Conservation (phyloP, 352 stramenopile genomes). For the Peronospora destructor region DNA sequence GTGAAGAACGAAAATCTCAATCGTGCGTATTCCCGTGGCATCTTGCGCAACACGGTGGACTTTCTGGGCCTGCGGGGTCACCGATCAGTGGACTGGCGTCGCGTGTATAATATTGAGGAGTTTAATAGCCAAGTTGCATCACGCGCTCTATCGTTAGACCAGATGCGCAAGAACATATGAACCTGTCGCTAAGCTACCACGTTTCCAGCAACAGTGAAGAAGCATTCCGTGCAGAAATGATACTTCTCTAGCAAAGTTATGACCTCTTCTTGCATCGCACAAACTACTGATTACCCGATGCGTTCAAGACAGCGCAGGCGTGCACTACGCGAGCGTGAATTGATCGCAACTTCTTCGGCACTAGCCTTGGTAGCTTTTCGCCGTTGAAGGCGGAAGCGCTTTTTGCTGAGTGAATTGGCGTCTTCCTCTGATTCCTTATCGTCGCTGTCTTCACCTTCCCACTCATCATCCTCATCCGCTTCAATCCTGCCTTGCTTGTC, state of each 20-base stretch:
- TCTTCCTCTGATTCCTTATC: constrained; percentile 20
- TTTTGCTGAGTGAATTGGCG: constrained; percentile 22
- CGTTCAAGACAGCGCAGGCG: constrained; percentile 70
- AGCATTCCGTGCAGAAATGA: background rate
- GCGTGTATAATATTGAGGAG: constrained; percentile 53
- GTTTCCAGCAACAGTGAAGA: background rate
- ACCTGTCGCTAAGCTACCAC: background rate
- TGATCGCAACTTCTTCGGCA: constrained; percentile 50
- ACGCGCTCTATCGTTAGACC: constrained; percentile 1
- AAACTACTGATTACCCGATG: constrained; percentile 23
- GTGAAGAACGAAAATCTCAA: constrained; percentile 56
- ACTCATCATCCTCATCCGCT: constrained; percentile 23
- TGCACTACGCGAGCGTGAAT: constrained; percentile 62
- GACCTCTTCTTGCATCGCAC: background rate
- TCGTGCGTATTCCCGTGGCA: constrained; percentile 50
- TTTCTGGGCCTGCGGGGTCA: constrained; percentile 45
- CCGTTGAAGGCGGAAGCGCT: constrained; percentile 53
- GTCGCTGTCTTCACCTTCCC: constrained; percentile 17
- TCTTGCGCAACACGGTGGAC: constrained; percentile 48
- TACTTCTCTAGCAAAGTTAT: background rate
- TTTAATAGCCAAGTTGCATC: constrained; percentile 25
- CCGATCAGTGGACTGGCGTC: constrained; percentile 43
- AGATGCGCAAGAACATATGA: constrained; percentile 27
- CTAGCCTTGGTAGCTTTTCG: constrained; percentile 67
- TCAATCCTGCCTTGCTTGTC: constrained; percentile 30